phyloP scores from a whole-genome alignment of 2,329 filamentous ascomycete genomes.

The Apiospora hydei region DNA sequence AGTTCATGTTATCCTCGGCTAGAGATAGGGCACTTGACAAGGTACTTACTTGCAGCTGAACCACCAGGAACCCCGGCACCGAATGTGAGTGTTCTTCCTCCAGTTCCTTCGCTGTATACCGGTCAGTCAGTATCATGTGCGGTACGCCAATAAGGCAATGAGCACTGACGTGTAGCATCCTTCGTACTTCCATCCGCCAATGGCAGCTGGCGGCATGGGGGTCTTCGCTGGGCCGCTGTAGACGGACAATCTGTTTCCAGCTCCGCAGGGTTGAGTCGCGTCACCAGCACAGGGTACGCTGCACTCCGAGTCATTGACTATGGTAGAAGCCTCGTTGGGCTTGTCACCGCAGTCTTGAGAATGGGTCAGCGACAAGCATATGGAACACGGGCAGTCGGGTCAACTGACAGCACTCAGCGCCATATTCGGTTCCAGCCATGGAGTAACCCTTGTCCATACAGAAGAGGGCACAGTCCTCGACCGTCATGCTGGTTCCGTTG shows the following conservation, averaged over 20 bases:
- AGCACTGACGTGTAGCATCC: conserved; percentile 26
- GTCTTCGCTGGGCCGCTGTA: conserved; percentile 26
- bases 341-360: conserved; percentile 26
- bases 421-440: conserved; percentile 23
- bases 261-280: conserved; percentile 20
- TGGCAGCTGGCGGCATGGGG: conserved; percentile 25
- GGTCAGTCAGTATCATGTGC: not conserved
- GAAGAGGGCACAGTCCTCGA: conserved; percentile 17
- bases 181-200: conserved; percentile 28
- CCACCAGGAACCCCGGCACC: conserved; percentile 26
- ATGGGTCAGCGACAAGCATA: not conserved
- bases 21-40: not conserved
- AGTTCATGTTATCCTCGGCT: not conserved
- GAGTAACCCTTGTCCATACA: conserved; percentile 19
- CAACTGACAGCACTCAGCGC: conserved; percentile 22
- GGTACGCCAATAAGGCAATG: not conserved
- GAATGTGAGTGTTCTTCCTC: conserved; percentile 23
- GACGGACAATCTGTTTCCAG: conserved; percentile 24
- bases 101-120: conserved; percentile 25
- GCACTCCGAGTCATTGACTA: conserved; percentile 4
- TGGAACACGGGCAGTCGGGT: not conserved
- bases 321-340: conserved; percentile 17
- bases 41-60: conserved; percentile 26
- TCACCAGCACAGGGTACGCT: conserved; percentile 15
- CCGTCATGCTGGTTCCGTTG: conserved; percentile 26